A percentile compares a stretch with the other conserved stretches of the same genome.
phyloP scores from a whole-genome alignment of 1,139 yeast genomes.

The Zhuliangozyma blackwelliae region DNA sequence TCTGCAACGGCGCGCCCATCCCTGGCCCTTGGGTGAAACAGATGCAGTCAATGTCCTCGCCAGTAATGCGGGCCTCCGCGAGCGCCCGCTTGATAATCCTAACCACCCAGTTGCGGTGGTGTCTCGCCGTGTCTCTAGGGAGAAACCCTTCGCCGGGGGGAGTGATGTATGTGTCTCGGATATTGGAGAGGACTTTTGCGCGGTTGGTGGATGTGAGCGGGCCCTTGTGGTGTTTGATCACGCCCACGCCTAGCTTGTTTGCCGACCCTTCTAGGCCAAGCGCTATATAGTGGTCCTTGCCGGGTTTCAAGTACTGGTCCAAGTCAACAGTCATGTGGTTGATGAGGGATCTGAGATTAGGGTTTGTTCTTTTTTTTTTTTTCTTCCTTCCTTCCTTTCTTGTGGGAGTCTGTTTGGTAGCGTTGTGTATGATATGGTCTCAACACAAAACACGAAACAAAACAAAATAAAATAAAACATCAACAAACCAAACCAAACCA shows the following conservation, averaged over 20 bases:
- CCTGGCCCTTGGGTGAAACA: conserved; percentile 99
- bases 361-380: background rate
- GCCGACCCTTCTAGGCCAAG: conserved; percentile 97
- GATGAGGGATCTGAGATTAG: background rate
- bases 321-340: conserved; percentile 30
- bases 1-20: conserved; percentile 97
- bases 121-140: conserved; percentile 95
- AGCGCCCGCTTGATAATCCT: conserved; percentile 68
- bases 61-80: conserved; percentile 54
- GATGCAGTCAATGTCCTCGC: conserved; percentile 73
- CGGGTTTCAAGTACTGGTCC: conserved; percentile 37
- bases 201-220: conserved; percentile 48
- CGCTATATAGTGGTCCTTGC: conserved; percentile 57
- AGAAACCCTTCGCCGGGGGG: conserved; percentile 98
- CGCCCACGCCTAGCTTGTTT: conserved; percentile 90
- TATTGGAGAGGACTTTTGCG: conserved; percentile 76
- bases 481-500: conserved; percentile 8
- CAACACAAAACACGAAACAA: background rate
- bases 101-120: conserved; percentile 94
- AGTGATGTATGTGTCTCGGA: conserved; percentile 89
- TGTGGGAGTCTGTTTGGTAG: too few relatives aligned
- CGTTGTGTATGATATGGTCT: too few relatives aligned
- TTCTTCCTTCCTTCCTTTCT: background rate
- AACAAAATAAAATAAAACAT: background rate
- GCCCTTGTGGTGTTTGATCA: conserved; percentile 66